These are phyloP conservation scores for Boletus bicolor DNA, from an alignment of 768 basidiomycete genomes.

Conservation along the genomic window DNA sequence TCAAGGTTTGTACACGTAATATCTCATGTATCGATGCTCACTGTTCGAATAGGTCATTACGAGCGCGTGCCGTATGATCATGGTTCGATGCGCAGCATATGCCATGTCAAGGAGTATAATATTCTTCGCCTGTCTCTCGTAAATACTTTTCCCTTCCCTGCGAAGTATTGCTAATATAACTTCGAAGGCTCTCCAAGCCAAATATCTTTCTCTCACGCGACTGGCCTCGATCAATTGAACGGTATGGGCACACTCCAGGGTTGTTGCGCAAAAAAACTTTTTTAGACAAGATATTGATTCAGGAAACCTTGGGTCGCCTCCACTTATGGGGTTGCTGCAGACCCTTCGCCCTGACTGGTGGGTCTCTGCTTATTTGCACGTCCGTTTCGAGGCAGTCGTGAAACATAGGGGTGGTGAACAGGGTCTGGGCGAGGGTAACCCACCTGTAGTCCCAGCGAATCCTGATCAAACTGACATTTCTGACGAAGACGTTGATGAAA, in stretches of 20 bases:
- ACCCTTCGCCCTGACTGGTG: conserved; percentile 80
- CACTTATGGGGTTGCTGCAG: conserved; percentile 71
- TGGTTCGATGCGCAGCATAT: conserved; percentile 73
- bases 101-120: conserved; percentile 87
- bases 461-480: conserved; percentile 42
- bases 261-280: conserved; percentile 75
- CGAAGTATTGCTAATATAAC: not conserved
- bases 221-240: conserved; percentile 88
- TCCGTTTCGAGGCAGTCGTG: conserved; percentile 75
- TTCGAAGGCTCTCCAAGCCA: conserved; percentile 51
- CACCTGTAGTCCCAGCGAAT: conserved; percentile 11
- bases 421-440: not conserved
- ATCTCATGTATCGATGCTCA: conserved; percentile 2
- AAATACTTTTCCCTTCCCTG: conserved; percentile 16
- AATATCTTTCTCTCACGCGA: conserved; percentile 92
- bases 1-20: conserved; percentile 43
- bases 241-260: conserved; percentile 63
- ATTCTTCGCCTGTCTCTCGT: conserved; percentile 76
- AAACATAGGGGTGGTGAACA: conserved; percentile 35
- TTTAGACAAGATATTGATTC: conserved; percentile 65
- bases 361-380: conserved; percentile 92
- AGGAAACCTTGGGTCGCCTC: conserved; percentile 81
- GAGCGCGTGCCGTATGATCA: conserved; percentile 82
- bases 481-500: conserved; percentile 31
- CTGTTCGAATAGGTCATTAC: conserved; percentile 55